Base-by-base conservation (phyloP, 345 rosid species). In the Boechera divaricarpa region DNA sequence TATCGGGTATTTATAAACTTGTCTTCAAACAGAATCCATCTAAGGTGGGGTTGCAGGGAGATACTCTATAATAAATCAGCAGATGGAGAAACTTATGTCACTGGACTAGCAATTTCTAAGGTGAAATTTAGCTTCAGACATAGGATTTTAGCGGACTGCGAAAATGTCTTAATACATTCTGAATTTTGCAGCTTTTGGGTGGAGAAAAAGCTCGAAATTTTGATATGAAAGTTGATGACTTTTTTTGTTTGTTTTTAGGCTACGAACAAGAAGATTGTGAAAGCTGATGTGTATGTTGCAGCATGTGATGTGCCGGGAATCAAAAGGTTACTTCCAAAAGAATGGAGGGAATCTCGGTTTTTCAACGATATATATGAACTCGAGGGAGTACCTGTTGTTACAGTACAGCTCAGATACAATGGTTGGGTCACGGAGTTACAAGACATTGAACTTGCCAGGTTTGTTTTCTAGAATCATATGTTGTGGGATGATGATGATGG, bases 1-100 rank as follows among this genome's bases (percentile, higher is more conserved):
- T 60, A 58, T 32, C 16, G 3, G 35, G 41, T 49, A 10, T 12
- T 48, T 47, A 2, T 69, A 5, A 67, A 62, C 59, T 55, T 72
- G 24, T 72, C 74, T 75, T 71, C 62, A 47, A 85, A 74, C 91
- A 94, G 99, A 86, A 92, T 95, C 79, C 98, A 95, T 86, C 85
- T 95, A 56, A 86, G 99, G 83, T 95, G 99, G 99, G 99, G 98
- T 64, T 95, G 99, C 87, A 86, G 98, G 77, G 85, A 91, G 86
- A 76, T 95, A 65, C 90, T 89, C 13, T 91, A 89, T 47, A 87
- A 89, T 73, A 87, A 72, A 81, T 73, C 91, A 72, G 70, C 87
- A 33, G 77, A 82, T 73, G 93, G 96, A 55, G 90, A 85, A 79
- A 88, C 82, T 67, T 86, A 80, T 72, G 88, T 95, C 76, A 86